Evolutionary conservation across 75 land plant genomes (phyloP).

Genomic region (Sequoia sempervirens): DNA sequence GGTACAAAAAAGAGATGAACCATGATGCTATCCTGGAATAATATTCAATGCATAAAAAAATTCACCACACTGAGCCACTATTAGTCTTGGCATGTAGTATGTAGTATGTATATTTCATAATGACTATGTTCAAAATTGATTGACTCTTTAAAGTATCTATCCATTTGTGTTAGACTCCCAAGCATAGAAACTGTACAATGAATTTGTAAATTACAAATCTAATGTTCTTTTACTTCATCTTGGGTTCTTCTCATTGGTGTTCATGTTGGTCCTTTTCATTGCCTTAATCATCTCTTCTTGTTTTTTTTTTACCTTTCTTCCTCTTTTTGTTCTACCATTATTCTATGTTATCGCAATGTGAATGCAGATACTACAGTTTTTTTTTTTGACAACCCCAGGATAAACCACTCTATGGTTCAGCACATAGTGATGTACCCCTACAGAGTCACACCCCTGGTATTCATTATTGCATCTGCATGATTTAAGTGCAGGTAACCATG

Average conservation of each 20-base stretch:
- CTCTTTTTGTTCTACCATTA: background rate
- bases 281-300: background rate
- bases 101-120: background rate
- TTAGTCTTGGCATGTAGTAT: background rate
- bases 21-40: conserved; percentile 1
- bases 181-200: background rate
- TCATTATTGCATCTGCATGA: too few species aligned
- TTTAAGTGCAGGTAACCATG: background rate
- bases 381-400: background rate
- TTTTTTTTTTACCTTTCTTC: background rate
- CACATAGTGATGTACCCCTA: too few species aligned
- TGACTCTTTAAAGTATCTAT: background rate
- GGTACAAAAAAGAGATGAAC: background rate
- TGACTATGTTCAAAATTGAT: background rate
- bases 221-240: background rate
- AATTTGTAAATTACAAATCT: background rate
- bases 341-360: background rate
- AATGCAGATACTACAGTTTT: background rate
- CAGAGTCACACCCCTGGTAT: too few species aligned
- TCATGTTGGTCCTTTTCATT: background rate
- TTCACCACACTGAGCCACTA: background rate
- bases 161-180: background rate
- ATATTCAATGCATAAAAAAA: background rate
- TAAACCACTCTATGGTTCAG: background rate
- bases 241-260: background rate